phyloP scores from a whole-genome alignment of 345 rosid species.

The Cardamine chenopodiifolia region DNA sequence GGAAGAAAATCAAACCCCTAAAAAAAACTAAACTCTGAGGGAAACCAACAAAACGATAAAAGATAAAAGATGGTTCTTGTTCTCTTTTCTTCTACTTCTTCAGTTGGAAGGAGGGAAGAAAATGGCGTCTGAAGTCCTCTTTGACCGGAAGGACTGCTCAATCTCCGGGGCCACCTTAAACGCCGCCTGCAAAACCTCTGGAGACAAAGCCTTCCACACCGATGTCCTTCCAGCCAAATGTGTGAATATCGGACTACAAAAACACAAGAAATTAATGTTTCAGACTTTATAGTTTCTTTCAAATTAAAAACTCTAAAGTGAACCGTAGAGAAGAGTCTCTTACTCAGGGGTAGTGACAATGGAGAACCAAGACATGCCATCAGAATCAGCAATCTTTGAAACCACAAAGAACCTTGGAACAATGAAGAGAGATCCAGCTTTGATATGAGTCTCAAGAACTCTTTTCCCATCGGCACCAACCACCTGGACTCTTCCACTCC shows the following conservation, averaged over 20 bases:
- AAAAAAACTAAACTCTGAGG: background rate
- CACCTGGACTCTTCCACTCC: constrained; percentile 74
- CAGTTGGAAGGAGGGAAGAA: constrained; percentile 82
- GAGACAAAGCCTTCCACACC: constrained; percentile 79
- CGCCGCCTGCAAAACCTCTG: constrained; percentile 74
- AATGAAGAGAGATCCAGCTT: constrained; percentile 73
- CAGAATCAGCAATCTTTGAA: constrained; percentile 80
- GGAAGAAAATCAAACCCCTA: background rate
- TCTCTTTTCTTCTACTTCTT: constrained; percentile 18
- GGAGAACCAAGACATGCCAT: constrained; percentile 85
- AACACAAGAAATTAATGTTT: background rate
- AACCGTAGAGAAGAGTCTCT: constrained; percentile 16
- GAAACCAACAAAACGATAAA: background rate
- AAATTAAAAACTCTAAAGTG: background rate
- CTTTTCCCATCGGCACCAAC: constrained; percentile 76
- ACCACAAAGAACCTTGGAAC: constrained; percentile 87
- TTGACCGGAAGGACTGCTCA: constrained; percentile 67
- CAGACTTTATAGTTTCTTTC: background rate
- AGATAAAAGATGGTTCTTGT: constrained; percentile 21
- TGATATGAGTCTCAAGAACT: constrained; percentile 68
- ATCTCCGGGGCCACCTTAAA: constrained; percentile 62
- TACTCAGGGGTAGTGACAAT: constrained; percentile 89
- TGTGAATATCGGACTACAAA: constrained; percentile 81
- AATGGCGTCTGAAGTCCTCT: constrained; percentile 67
- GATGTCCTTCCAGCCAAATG: constrained; percentile 87